phyloP scores from a whole-genome alignment of 2,329 filamentous ascomycete genomes.

The Cephalotrichum gorgonifer region DNA sequence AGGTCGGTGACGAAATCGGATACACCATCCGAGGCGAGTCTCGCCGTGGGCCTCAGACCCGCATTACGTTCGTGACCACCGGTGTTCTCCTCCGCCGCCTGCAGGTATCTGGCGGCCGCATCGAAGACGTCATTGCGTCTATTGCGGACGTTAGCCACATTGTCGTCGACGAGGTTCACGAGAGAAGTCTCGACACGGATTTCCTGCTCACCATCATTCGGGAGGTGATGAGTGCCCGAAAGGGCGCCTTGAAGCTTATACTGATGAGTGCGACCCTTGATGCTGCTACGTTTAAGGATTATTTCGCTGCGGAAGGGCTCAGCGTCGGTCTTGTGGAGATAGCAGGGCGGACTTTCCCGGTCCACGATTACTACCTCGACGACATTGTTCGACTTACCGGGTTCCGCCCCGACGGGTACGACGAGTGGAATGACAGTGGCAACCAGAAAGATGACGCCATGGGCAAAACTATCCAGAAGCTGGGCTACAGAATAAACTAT shows the following conservation, averaged over 20 bases:
- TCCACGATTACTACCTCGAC: constrained; percentile 82
- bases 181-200: constrained; percentile 88
- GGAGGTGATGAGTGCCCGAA: constrained; percentile 64
- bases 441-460: constrained; percentile 38
- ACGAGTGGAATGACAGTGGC: constrained; percentile 30
- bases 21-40: constrained; percentile 89
- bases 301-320: constrained; percentile 61
- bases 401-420: constrained; percentile 46
- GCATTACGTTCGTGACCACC: constrained; percentile 91
- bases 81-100: constrained; percentile 83
- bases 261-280: constrained; percentile 96
- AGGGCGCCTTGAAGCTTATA: constrained; percentile 76
- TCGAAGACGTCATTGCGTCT: constrained; percentile 70
- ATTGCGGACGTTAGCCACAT: constrained; percentile 88
- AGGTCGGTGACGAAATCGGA: constrained; percentile 78
- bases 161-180: constrained; percentile 93
- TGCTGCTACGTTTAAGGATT: constrained; percentile 71
- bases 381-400: constrained; percentile 74
- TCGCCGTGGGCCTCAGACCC: constrained; percentile 61
- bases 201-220: constrained; percentile 82
- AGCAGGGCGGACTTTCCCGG: constrained; percentile 77
- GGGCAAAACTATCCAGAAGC: constrained; percentile 58
- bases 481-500: constrained; percentile 86
- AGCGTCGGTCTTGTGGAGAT: constrained; percentile 78
- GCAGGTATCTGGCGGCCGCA: constrained; percentile 76